phyloP scores from a whole-genome alignment of 805 yeast species.

The Candida xyloterini region DNA sequence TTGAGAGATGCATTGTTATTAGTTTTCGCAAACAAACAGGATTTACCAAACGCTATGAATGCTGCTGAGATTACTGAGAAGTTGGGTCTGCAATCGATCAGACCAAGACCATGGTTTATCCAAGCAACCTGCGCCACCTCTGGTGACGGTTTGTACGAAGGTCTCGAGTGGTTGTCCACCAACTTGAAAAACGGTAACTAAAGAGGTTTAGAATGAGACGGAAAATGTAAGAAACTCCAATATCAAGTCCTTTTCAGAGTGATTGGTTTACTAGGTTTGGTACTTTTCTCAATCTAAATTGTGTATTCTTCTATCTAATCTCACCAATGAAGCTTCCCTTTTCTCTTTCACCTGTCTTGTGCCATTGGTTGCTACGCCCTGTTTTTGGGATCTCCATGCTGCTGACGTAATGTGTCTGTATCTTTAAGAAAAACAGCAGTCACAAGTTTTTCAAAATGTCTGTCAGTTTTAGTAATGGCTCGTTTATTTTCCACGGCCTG shows the following conservation, averaged over 20 bases:
- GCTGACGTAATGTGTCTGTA: slow-evolving; percentile 2
- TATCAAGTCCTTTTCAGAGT: slow-evolving; percentile 2
- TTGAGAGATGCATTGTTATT: slow-evolving; percentile 92
- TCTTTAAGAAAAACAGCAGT: slow-evolving; percentile 5
- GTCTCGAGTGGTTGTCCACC: slow-evolving; percentile 94
- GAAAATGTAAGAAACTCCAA: slow-evolving; percentile 10
- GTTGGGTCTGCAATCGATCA: slow-evolving; percentile 92
- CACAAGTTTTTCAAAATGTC: slow-evolving; percentile 4
- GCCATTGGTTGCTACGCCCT: slow-evolving; percentile 2
- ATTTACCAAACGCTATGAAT: slow-evolving; percentile 97
- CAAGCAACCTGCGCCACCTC: slow-evolving; percentile 99
- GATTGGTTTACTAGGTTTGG: slow-evolving; percentile 10
- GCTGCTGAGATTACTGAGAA: slow-evolving; percentile 98
- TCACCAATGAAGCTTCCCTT: slow-evolving; percentile 5
- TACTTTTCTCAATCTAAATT: slow-evolving; percentile 16
- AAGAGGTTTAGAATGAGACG: slow-evolving; percentile 18
- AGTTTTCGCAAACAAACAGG: slow-evolving; percentile 98
- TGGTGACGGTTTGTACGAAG: slow-evolving; percentile 97
- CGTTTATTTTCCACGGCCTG: slow-evolving; percentile 1
- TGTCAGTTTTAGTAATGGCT: not conserved
- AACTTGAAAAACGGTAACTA: slow-evolving; percentile 70
- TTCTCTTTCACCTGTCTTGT: not conserved
- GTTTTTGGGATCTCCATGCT: not conserved
- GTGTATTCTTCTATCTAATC: slow-evolving; percentile 20
- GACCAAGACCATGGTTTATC: slow-evolving; percentile 99